Evolutionary conservation across 495 filamentous ascomycete species (phyloP).

Genomic region (Penicillium alfredii): DNA sequence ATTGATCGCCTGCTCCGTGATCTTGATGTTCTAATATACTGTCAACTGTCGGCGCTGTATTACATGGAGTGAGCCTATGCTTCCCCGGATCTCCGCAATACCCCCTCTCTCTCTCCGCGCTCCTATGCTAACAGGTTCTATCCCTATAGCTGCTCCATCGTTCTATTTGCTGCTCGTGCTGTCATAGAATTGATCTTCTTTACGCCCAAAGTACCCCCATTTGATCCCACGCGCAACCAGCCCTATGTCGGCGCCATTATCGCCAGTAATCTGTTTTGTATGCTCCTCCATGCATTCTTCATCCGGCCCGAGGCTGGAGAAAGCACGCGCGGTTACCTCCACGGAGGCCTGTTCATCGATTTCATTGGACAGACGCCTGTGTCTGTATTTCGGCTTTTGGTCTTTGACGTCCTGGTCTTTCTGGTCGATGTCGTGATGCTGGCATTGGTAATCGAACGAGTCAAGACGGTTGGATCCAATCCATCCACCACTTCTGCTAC

Average conservation of each 20-base stretch:
- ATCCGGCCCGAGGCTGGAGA: constrained; percentile 63
- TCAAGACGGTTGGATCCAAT: constrained; percentile 37
- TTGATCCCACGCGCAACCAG: constrained; percentile 55
- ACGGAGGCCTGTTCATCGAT: constrained; percentile 79
- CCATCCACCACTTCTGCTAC: constrained; percentile 12
- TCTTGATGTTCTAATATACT: constrained; percentile 76
- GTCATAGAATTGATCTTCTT: constrained; percentile 69
- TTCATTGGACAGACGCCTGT: constrained; percentile 81
- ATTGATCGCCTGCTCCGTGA: constrained; percentile 64
- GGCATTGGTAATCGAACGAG: constrained; percentile 63
- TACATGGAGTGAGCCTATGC: constrained; percentile 75
- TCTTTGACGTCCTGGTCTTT: constrained; percentile 60
- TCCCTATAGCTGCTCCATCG: constrained; percentile 63
- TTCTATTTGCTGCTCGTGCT: constrained; percentile 63
- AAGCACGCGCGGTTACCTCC: constrained; percentile 70
- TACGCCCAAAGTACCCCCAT: constrained; percentile 67
- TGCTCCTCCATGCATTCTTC: constrained; percentile 61
- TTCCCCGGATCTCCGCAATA: not conserved
- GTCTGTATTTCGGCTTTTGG: constrained; percentile 55
- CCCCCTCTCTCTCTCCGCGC: constrained; percentile 2
- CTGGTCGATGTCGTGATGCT: constrained; percentile 69
- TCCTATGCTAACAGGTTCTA: constrained; percentile 6
- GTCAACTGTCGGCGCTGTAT: constrained; percentile 74
- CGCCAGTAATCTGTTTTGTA: constrained; percentile 63
- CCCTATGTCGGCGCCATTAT: constrained; percentile 68